Base-by-base conservation (phyloP, 441 rosid genomes). In the Mallotus repandus region DNA sequence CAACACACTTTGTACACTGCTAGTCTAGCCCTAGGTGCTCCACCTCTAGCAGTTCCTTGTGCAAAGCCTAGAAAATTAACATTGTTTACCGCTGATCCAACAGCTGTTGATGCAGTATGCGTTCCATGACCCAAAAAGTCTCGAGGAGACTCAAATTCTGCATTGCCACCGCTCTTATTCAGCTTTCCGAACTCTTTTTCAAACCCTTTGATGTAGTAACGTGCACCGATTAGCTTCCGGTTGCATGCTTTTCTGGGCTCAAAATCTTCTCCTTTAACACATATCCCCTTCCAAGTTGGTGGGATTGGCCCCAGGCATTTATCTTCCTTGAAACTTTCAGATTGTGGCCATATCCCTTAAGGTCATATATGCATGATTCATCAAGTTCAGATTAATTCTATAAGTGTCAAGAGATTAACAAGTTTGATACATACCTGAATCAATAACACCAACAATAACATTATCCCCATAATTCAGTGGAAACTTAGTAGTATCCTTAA, bases 321-420 rank as follows among this genome's bases (percentile, higher is more conserved):
- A 21, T 79, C 66, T 74, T 84, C 91, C 55, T 63, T 77, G 70
- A 90, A 90, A 74, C 91, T 88, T 70, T 82, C 70, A 3, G 91
- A 85, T 80, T 88, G 93, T 6, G 92, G 95, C 97, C 95, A 89
- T 72, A 89, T 72, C 16, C 95, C 97, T 38, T 38, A 38, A 38
- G 41, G 41, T 38, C 41, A 38, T 38, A 38, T 38, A 6, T 38
- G 41, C 41, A 29, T 29, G 32, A 25, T 25, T 25, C 29, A 25
- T 25, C 29, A 29, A 50, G 4, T 50, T 50, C 18, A 50, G 54
- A 29, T 29, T 29, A 29, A 2, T 29, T 29, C 41, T 45, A 13
- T 45, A 45, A 7, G 12, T 54, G 22, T 16, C 18, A 54, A 54
- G 58, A 54, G n/a, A 16, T 38, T 38, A 41, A 7, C 4, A 65